Conservation (phyloP, 116 monocot species). For the Thalassia testudinum region DNA sequence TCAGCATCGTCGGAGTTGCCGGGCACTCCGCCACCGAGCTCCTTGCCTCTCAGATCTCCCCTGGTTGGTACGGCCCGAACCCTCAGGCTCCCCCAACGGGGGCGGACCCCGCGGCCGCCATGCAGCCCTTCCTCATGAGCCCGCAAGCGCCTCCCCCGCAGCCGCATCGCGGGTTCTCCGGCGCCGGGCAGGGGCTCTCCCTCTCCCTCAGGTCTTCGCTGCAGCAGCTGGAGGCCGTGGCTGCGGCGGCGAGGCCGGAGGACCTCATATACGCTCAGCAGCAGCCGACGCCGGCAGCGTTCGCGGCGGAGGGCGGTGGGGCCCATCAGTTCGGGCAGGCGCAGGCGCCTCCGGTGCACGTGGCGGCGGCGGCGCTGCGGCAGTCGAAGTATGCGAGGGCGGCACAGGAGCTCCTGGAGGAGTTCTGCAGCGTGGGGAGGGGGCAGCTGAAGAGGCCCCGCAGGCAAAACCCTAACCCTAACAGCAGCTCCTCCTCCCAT, state of each 20-base stretch:
- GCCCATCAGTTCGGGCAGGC: constrained; percentile 15
- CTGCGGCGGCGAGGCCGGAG: constrained; percentile 61
- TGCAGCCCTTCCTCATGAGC: constrained; percentile 77
- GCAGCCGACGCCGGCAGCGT: constrained; percentile 12
- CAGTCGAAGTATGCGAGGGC: constrained; percentile 57
- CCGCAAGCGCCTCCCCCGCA: background rate
- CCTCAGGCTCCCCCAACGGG: background rate
- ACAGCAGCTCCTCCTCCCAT: background rate
- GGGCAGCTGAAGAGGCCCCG: constrained; percentile 22
- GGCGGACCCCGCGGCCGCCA: constrained; percentile 48
- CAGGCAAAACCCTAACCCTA: constrained; percentile 33
- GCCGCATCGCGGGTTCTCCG: background rate
- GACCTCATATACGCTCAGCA: constrained; percentile 38
- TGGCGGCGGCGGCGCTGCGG: constrained; percentile 18
- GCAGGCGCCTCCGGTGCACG: constrained; percentile 10
- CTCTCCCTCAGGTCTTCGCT: constrained; percentile 62
- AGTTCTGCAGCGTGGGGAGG: constrained; percentile 62
- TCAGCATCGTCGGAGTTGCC: constrained; percentile 4
- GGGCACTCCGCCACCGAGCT: constrained; percentile 42
- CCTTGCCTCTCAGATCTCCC: constrained; percentile 42
- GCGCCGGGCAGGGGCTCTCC: constrained; percentile 49
- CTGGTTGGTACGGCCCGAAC: background rate
- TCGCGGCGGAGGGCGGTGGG: constrained; percentile 10
- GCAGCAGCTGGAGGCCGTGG: constrained; percentile 62
- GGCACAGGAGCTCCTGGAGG: constrained; percentile 63